These are phyloP conservation scores for Anaeramoeba ignava DNA, from an alignment of 78 protist genomes.

Conservation along the genomic window DNA sequence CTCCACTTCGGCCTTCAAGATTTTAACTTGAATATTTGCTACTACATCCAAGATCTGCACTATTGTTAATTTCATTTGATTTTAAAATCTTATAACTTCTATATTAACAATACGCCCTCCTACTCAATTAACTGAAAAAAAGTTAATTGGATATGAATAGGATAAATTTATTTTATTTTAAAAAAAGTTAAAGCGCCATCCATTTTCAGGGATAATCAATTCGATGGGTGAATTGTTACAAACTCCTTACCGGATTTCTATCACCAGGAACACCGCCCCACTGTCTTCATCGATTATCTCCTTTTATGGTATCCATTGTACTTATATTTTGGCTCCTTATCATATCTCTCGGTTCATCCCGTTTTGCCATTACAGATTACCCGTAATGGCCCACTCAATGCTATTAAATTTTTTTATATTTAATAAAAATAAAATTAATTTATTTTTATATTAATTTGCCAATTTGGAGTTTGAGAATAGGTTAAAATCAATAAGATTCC, in stretches of 20 bases:
- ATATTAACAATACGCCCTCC: too few species aligned
- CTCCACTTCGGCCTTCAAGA: too few species aligned
- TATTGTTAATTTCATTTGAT: too few species aligned
- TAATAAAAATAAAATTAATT: constrained; percentile 6
- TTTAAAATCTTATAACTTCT: too few species aligned
- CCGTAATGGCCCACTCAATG: constrained; percentile 77
- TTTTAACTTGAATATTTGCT: too few species aligned
- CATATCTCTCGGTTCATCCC: constrained; percentile 74
- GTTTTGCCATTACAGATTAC: constrained; percentile 86
- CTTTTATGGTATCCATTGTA: constrained; percentile 57
- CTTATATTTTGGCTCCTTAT: constrained; percentile 56
- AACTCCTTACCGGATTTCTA: constrained; percentile 75
- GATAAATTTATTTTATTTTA: not conserved
- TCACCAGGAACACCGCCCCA: constrained; percentile 69
- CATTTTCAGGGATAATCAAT: constrained; percentile 72
- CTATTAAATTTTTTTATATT: constrained; percentile 5
- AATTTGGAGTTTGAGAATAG: constrained; percentile 67
- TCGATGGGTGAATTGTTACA: constrained; percentile 80
- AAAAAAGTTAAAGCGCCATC: constrained; percentile 68
- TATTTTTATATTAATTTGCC: constrained; percentile 9
- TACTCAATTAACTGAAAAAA: too few species aligned
- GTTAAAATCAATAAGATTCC: constrained; percentile 39
- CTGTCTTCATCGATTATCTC: constrained; percentile 73
- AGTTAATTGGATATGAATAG: not conserved
- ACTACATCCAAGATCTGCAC: too few species aligned